Conservation (phyloP, 441 rosid species). For the Viola pubescens region DNA sequence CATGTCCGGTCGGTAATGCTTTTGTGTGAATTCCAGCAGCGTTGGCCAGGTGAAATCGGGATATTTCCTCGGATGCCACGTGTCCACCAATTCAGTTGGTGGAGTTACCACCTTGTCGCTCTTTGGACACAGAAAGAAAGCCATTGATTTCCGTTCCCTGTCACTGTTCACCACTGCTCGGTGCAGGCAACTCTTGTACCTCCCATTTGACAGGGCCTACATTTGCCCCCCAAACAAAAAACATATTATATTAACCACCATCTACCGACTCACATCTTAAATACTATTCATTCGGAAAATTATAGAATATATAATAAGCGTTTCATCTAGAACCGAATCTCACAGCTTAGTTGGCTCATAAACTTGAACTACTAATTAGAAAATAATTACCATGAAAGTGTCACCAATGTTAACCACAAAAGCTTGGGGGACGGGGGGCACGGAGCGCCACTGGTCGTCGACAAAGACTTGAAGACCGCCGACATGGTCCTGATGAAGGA, state of each 20-base stretch:
- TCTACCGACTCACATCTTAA: neutral
- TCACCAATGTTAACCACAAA: conserved; percentile 48
- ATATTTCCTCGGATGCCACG: conserved; percentile 22
- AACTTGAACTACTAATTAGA: no score
- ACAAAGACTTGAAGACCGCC: conserved; percentile 40
- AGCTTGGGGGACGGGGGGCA: conserved; percentile 33
- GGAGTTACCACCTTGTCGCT: conserved; percentile 36
- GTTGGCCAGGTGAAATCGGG: conserved; percentile 51
- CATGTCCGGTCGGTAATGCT: conserved; percentile 37
- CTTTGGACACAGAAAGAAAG: conserved; percentile 39
- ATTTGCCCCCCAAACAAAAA: neutral
- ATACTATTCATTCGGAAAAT: neutral
- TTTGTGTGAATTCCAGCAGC: conserved; percentile 37
- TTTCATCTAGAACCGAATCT: no score
- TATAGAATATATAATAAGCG: no score
- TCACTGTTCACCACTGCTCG: conserved; percentile 39
- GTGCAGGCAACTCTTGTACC: conserved; percentile 40
- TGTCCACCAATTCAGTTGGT: conserved; percentile 25
- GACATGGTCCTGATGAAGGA: conserved; percentile 43
- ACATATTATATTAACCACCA: neutral
- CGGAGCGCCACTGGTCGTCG: conserved; percentile 24
- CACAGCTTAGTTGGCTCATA: no score
- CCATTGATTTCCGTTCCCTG: conserved; percentile 33
- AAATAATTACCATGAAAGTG: conserved; percentile 35
- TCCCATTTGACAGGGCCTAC: conserved; percentile 47